Base-by-base conservation (phyloP, 108 stramenopile genomes). In the Pseudonitzschia multiseries region DNA sequence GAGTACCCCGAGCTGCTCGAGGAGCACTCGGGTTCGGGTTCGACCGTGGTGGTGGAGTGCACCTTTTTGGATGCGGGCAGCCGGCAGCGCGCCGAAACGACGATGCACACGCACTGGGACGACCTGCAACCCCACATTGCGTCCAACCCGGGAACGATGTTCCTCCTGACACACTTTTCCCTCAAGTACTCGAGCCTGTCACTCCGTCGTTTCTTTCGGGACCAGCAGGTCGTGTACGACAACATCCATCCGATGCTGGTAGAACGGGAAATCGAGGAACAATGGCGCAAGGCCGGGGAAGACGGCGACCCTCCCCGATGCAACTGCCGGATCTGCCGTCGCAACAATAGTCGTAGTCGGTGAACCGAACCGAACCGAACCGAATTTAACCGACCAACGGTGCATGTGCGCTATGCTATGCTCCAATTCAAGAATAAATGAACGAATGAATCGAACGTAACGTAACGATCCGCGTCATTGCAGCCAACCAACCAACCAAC, bases 171-270 rank as follows among this genome's bases (percentile, higher is more conserved):
- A 8, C 83, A 84, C 65, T 80, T 80, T 57, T 71, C 72, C 27
- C 61, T 84, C 15, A 74, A 74, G 40, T 78, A 84, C 66, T 74
- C 68, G 42, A 31, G 36, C 53, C 59, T 84, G 44, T 15, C 42
- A 0, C 48, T 80, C 10, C 52, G 75, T 29, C 24, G 78, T 22
- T 84, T 80, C 66, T 84, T 84, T 57, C 54, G 62, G 20, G 18
- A 77, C 13, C 51, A 68, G 0, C 75, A 72, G 60, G 21, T 29
- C 0, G 44, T 40, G 0, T 71, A 73, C 50, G 57, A 44, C 26
- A 84, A 84, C 57, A 65, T 84, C 10, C 83, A 84, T 63, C 79
- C 79, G n/a, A 77, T 84, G 83, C 42, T 84, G 21, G 21, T 75
- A 14, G 63, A 77, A 46, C 57, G 68, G 14, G 83, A 84, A 57